These are phyloP conservation scores for Salix dunnii DNA, from an alignment of 345 rosid species.

Conservation along the genomic window DNA sequence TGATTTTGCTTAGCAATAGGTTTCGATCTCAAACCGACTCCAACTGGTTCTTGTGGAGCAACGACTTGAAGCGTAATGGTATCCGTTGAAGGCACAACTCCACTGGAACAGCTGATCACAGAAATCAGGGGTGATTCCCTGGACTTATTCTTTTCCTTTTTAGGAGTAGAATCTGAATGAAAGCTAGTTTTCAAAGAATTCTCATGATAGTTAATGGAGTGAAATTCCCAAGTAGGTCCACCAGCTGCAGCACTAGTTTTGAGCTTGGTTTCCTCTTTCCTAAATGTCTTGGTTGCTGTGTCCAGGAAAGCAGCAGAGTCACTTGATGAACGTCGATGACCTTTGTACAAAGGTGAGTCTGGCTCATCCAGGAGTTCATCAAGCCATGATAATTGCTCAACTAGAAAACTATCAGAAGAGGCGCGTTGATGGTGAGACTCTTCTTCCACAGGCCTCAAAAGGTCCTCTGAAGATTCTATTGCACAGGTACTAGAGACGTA, in stretches of 20 bases:
- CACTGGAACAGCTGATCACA: not conserved
- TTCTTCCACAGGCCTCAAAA: constrained; percentile 21
- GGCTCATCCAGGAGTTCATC: constrained; percentile 63
- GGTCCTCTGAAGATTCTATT: not conserved
- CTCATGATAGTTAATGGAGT: not conserved
- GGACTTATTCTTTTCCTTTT: not conserved
- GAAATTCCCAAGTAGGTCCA: not conserved
- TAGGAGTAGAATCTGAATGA: not conserved
- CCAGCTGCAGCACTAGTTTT: not conserved
- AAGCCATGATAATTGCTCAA: constrained; percentile 61
- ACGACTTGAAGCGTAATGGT: constrained; percentile 13
- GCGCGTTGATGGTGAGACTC: constrained; percentile 43
- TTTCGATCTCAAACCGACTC: not conserved
- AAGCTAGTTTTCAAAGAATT: not conserved
- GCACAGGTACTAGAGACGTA: not conserved
- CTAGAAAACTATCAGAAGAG: constrained; percentile 34
- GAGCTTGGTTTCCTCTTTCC: not conserved
- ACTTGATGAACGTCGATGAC: constrained; percentile 65
- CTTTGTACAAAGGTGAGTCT: constrained; percentile 33
- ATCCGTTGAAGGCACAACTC: not conserved
- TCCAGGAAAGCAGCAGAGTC: constrained; percentile 50
- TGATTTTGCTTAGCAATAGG: not conserved
- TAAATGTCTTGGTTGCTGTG: not conserved
- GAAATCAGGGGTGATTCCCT: not conserved
- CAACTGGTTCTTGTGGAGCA: constrained; percentile 21